phyloP scores from a whole-genome alignment of 1,284 basidiomycete genomes.

The Stereum hirsutum region DNA sequence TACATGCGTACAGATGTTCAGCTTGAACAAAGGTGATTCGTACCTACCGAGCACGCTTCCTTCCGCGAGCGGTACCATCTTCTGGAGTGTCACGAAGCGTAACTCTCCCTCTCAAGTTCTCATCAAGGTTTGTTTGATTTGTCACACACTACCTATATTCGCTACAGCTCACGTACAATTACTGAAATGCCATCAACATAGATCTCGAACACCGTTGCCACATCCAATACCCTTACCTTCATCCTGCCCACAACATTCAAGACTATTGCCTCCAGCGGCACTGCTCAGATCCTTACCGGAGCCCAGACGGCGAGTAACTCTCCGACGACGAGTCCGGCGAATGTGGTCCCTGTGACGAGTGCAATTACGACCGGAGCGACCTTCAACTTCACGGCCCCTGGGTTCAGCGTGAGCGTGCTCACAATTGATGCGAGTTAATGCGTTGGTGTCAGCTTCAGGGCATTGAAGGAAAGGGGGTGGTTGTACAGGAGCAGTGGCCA shows the following conservation, averaged over 20 bases:
- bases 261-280: slow-evolving; percentile 33
- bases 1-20: slow-evolving; percentile 40
- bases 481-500: too few relatives aligned
- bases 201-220: slow-evolving; percentile 42
- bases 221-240: slow-evolving; percentile 36
- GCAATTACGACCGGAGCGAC: slow-evolving; percentile 34
- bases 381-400: slow-evolving; percentile 50
- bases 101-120: slow-evolving; percentile 33
- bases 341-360: slow-evolving; percentile 35
- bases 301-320: slow-evolving; percentile 42
- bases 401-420: slow-evolving; percentile 49
- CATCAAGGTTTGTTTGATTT: slow-evolving; percentile 41
- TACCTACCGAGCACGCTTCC: slow-evolving; percentile 60
- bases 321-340: slow-evolving; percentile 33
- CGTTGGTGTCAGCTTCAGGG: too few relatives aligned
- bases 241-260: slow-evolving; percentile 50
- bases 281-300: slow-evolving; percentile 39
- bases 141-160: too few relatives aligned
- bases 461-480: too few relatives aligned
- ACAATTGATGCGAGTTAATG: too few relatives aligned
- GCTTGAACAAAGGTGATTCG: slow-evolving; percentile 46
- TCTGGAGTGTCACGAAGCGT: slow-evolving; percentile 53
- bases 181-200: slow-evolving; percentile 15
- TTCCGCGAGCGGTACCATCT: slow-evolving; percentile 32
- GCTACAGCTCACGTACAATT: too few relatives aligned